These are phyloP conservation scores for Penicillium turbatum DNA, from an alignment of 495 filamentous ascomycete genomes.

Conservation along the genomic window DNA sequence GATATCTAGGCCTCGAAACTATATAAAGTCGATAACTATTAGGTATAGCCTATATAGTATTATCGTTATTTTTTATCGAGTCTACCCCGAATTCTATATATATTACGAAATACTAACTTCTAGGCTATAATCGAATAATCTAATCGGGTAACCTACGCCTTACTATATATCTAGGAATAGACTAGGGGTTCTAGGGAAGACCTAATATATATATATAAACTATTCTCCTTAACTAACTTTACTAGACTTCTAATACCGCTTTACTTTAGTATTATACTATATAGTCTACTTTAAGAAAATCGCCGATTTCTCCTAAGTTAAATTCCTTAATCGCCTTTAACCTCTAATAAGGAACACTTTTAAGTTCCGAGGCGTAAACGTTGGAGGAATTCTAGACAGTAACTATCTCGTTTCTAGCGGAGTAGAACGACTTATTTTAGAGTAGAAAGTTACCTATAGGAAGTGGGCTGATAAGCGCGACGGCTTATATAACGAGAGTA, in stretches of 20 bases:
- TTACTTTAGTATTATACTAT: neutral
- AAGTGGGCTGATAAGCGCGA: neutral
- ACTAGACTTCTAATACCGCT: neutral
- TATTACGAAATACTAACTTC: neutral
- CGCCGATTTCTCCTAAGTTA: neutral
- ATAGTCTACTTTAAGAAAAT: neutral
- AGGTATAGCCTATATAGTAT: neutral
- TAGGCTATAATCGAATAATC: neutral
- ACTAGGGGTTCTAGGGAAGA: neutral
- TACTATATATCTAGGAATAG: neutral
- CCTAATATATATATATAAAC: neutral
- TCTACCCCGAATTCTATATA: neutral
- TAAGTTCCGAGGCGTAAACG: neutral
- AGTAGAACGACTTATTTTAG: neutral
- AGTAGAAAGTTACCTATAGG: neutral
- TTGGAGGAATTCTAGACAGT: neutral
- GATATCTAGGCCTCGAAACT: neutral
- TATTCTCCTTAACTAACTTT: neutral
- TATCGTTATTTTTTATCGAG: neutral
- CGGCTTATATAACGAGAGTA: neutral
- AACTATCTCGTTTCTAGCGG: neutral
- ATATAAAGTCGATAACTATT: neutral
- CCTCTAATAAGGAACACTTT: neutral
- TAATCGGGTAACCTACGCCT: neutral
- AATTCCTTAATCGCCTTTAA: neutral